These are phyloP conservation scores for Saitozyma podzolica DNA, from an alignment of 768 basidiomycete genomes.

Conservation along the genomic window DNA sequence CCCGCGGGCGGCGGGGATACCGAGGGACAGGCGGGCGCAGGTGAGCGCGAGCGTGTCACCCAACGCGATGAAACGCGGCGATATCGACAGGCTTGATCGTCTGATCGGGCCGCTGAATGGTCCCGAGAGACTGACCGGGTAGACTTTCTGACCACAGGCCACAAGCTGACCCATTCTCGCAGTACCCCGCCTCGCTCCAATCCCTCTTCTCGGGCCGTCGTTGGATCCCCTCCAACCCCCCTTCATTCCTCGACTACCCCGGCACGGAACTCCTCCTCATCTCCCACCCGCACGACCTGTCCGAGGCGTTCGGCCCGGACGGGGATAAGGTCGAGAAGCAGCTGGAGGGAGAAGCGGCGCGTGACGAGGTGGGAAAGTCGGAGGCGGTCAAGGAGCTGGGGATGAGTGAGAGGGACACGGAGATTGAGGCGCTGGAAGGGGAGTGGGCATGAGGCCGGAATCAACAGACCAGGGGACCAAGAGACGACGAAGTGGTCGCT, in stretches of 20 bases:
- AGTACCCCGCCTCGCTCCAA: constrained; percentile 37
- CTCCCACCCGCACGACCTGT: constrained; percentile 36
- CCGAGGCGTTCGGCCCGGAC: constrained; percentile 38
- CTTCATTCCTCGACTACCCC: constrained; percentile 33
- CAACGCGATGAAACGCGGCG: no score
- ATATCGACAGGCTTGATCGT: no score
- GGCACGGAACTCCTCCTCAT: constrained; percentile 44
- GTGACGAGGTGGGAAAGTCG: constrained; percentile 12
- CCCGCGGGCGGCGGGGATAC: constrained; percentile 41
- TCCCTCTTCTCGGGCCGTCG: constrained; percentile 31
- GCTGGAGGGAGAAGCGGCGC: constrained; percentile 28
- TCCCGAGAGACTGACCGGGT: no score
- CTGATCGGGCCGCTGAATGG: no score
- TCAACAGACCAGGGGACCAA: background rate
- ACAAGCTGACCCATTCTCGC: no score
- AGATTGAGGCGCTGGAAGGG: constrained; percentile 44
- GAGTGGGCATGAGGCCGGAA: constrained; percentile 31
- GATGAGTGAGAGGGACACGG: constrained; percentile 37
- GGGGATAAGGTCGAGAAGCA: constrained; percentile 39
- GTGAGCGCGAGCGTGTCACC: no score
- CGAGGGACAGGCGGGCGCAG: constrained; percentile 35
- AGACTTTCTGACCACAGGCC: no score
- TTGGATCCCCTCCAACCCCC: constrained; percentile 44
- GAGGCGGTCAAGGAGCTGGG: constrained; percentile 46
- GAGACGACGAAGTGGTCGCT: background rate